Evolutionary conservation across 2,329 filamentous ascomycete species (phyloP), one percentile per base, ranked within the genome.

Genomic region (Tolypocladium inflatum): DNA sequence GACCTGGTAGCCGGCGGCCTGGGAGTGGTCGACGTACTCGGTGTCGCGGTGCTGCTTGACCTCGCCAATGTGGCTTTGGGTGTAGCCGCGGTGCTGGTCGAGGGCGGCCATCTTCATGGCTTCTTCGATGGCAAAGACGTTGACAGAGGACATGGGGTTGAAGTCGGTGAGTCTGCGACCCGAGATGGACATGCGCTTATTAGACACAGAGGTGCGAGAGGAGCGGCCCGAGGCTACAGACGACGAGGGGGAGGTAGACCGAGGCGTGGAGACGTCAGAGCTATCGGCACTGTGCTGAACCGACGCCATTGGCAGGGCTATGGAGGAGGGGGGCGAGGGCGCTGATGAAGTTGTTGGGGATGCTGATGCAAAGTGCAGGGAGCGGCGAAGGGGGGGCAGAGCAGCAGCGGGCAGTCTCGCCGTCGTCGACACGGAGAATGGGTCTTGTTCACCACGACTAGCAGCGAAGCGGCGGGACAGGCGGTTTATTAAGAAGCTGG

Each of bases 61-160:
- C 67, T 82, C 78, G 60, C 73, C 74, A 64, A 79, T 85, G 68
- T 78, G 75, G 67, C 81, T 76, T 68, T 83, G 79, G 64, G 76
- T 71, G 70, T 86, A 86, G 60, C 84, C 84, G 63, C 80, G 77
- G 63, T 85, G 77, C 62, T 82, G 79, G 66, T 86, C 83, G 55
- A 86, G 78, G 58, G 79, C 73, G 57, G 83, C 77, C 75, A 81
- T 79, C 67, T 81, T 84, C 79, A 86, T 83, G 63, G 77, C 74
- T 65, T 83, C 76, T 73, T 85, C 80, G 62, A 86, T 80, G 63
- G 79, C 77, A 50, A 74, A 63, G 59, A 85, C 73, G 69, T 86
- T 80, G 67, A 85, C 73, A 57, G 78, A 73, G 63, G 80, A 79
- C 75, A 83, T 77, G 62, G 81, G 81, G 66, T 84, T 82, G 62